phyloP scores from a whole-genome alignment of 1,139 yeast genomes.

The Pichia sp. region DNA sequence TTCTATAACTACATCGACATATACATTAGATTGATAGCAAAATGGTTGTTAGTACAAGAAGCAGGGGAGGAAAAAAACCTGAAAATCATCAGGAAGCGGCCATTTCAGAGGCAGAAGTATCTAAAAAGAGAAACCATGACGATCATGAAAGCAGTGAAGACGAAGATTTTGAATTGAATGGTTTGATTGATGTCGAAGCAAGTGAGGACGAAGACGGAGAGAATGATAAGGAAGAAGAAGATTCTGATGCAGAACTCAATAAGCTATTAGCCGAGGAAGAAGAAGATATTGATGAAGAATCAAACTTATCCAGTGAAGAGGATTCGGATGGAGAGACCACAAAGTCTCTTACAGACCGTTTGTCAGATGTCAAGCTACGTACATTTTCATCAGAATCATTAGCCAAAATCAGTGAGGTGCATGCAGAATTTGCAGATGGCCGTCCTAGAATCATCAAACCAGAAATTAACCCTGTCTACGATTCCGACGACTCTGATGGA shows the following conservation, averaged over 20 bases:
- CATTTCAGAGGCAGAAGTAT: neutral
- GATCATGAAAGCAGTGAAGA: conserved; percentile 20
- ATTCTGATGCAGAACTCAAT: conserved; percentile 32
- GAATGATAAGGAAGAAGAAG: conserved; percentile 27
- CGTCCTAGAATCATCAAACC: conserved; percentile 71
- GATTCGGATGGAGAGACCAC: conserved; percentile 46
- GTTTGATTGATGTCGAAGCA: conserved; percentile 35
- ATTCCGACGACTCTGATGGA: conserved; percentile 85
- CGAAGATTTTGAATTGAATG: conserved; percentile 33
- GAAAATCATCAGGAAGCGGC: neutral
- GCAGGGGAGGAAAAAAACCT: neutral
- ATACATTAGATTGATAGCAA: neutral
- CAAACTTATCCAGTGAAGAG: conserved; percentile 30
- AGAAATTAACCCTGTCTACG: conserved; percentile 88
- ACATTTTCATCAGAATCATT: conserved; percentile 41
- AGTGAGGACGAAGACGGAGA: conserved; percentile 30
- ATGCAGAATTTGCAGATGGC: conserved; percentile 74
- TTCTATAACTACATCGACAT: neutral
- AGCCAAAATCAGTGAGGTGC: conserved; percentile 35
- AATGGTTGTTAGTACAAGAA: neutral
- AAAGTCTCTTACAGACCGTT: conserved; percentile 49
- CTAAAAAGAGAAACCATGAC: conserved; percentile 15
- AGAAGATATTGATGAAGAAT: conserved; percentile 47
- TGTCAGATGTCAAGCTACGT: conserved; percentile 51
- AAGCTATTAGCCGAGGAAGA: conserved; percentile 25